Conservation (phyloP, 1,139 yeast species). For the Scheffersomyces quercinus region DNA sequence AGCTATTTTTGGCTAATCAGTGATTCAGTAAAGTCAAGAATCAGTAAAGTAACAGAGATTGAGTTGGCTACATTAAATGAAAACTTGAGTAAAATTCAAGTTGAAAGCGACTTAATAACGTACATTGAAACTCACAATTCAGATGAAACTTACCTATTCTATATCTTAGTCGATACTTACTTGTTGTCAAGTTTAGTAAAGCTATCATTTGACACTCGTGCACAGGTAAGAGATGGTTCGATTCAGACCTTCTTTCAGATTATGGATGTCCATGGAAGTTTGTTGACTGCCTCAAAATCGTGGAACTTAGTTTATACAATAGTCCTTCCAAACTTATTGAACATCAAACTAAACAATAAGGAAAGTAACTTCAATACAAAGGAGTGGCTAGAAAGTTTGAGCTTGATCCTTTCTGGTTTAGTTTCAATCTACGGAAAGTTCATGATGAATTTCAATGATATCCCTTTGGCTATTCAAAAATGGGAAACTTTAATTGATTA, state of each 20-base stretch:
- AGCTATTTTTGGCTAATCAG: constrained; percentile 91
- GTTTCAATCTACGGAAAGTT: constrained; percentile 51
- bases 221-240: constrained; percentile 87
- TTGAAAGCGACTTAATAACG: constrained; percentile 16
- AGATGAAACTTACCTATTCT: constrained; percentile 13
- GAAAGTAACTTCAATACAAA: constrained; percentile 29
- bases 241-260: constrained; percentile 85
- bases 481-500: constrained; percentile 56
- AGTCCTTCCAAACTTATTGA: constrained; percentile 41
- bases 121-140: constrained; percentile 5
- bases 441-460: constrained; percentile 28
- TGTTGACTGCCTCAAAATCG: constrained; percentile 48
- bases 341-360: constrained; percentile 18
- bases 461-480: constrained; percentile 17
- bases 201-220: constrained; percentile 62
- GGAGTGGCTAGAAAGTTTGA: constrained; percentile 59
- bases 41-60: constrained; percentile 5
- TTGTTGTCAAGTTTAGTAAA: constrained; percentile 61
- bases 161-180: constrained; percentile 58
- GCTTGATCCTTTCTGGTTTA: constrained; percentile 59
- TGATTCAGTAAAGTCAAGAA: constrained; percentile 57
- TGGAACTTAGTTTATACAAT: constrained; percentile 58
- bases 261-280: constrained; percentile 71
- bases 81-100: constrained; percentile 15
- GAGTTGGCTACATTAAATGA: constrained; percentile 14